These are phyloP conservation scores for Andrographis paniculata DNA, from an alignment of 305 asterid species.

Conservation along the genomic window DNA sequence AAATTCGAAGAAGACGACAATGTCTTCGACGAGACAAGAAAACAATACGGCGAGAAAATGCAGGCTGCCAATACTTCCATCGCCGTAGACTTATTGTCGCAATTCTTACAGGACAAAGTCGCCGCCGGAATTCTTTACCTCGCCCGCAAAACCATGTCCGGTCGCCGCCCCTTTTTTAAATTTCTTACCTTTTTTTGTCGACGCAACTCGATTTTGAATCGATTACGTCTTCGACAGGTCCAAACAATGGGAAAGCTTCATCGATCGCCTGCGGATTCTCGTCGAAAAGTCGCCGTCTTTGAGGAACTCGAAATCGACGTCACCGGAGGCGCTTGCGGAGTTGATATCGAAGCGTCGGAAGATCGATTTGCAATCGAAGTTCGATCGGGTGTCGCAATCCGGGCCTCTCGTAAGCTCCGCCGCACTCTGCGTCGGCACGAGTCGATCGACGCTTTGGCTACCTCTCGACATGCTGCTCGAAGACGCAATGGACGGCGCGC, in stretches of 20 bases:
- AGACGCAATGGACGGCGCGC: conserved; percentile 93
- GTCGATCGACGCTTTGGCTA: conserved; percentile 82
- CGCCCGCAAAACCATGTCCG: conserved; percentile 96
- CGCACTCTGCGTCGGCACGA: conserved; percentile 63
- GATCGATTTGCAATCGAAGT: conserved; percentile 31
- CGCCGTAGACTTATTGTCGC: conserved; percentile 66
- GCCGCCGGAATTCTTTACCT: conserved; percentile 83
- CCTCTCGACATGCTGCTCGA: conserved; percentile 90
- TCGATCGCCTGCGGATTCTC: conserved; percentile 55
- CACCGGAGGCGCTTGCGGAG: conserved; percentile 42
- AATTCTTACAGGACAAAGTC: conserved; percentile 58
- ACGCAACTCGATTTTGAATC: conserved; percentile 1
- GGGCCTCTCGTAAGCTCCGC: conserved; percentile 50
- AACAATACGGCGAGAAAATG: conserved; percentile 44
- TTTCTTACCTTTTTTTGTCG: not conserved
- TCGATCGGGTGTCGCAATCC: conserved; percentile 32
- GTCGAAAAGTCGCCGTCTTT: conserved; percentile 54
- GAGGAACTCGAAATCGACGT: conserved; percentile 38
- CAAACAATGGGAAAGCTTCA: conserved; percentile 58
- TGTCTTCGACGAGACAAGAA: conserved; percentile 39
- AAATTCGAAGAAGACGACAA: conserved; percentile 49
- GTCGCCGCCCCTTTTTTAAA: conserved; percentile 26
- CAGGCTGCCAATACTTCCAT: conserved; percentile 44
- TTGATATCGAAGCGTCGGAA: conserved; percentile 32
- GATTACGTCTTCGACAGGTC: conserved; percentile 37